Evolutionary conservation across 148 eudicot species (phyloP).

Genomic region (Hydrangea macrophylla): DNA sequence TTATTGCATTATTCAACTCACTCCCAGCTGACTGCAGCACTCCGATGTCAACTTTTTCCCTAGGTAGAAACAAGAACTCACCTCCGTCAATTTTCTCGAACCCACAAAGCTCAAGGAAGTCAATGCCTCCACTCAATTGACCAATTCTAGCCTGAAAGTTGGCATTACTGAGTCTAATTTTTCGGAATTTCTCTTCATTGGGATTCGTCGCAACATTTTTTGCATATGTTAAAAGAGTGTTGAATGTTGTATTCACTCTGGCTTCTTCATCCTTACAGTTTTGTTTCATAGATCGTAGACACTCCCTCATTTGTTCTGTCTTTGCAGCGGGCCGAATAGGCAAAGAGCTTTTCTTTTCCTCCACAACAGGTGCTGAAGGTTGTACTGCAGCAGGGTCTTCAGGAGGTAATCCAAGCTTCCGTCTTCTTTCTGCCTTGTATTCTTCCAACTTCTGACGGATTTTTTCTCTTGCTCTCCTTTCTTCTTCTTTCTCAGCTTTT

Average conservation of each 20-base stretch:
- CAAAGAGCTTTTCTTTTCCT: slow-evolving; percentile 81
- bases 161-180: slow-evolving; percentile 84
- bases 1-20: slow-evolving; percentile 84
- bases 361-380: slow-evolving; percentile 70
- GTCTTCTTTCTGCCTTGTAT: slow-evolving; percentile 98
- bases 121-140: slow-evolving; percentile 79
- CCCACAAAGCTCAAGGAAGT: slow-evolving; percentile 90
- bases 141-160: slow-evolving; percentile 96
- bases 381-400: slow-evolving; percentile 73
- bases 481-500: slow-evolving; percentile 98
- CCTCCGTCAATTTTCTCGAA: slow-evolving; percentile 84
- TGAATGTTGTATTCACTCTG: slow-evolving; percentile 85
- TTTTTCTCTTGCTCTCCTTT: slow-evolving; percentile 86
- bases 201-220: slow-evolving; percentile 88
- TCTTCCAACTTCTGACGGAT: slow-evolving; percentile 87
- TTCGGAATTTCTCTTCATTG: slow-evolving; percentile 91
- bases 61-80: slow-evolving; percentile 78
- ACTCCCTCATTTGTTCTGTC: slow-evolving; percentile 97
- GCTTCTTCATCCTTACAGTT: slow-evolving; percentile 88
- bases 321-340: slow-evolving; percentile 89
- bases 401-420: slow-evolving; percentile 92
- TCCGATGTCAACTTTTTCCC: slow-evolving; percentile 67
- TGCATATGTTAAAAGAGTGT: slow-evolving; percentile 80
- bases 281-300: slow-evolving; percentile 84
- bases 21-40: slow-evolving; percentile 81